Evolutionary conservation across 176 grass and related monocot genomes (phyloP), one percentile per base, ranked within the genome.

Genomic region (Lolium perenne): DNA sequence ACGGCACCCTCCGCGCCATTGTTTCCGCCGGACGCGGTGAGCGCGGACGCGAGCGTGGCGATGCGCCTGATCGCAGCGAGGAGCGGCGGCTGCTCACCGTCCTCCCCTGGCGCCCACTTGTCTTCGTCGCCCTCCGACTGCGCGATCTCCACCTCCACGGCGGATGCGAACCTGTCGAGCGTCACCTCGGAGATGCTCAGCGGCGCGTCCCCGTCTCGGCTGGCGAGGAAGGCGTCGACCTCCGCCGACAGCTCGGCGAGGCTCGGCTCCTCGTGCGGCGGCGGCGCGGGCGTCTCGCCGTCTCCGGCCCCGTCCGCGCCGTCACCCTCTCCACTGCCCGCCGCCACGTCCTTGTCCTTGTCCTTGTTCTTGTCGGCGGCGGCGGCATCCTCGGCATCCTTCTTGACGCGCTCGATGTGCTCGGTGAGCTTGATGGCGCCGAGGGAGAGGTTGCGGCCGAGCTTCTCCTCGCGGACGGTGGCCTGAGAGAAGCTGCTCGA

Each of bases 401-500:
- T 86, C 50, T 86, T 86, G 63, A 18, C 81, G 20, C 82, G 79
- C 17, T 81, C 79, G 1, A n/a, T 79, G 17, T 57, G 53, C 45
- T 77, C 81, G 50, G 64, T 77, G 38, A 98, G 60, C 87, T 90
- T 94, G 78, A 98, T 91, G 86, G 90, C 60, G 68, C 91, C 91
- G 20, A 98, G 89, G 38, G 96, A 98, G 84, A 98, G 91, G 81
- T 95, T 98, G 56, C 96, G 96, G 60, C 91, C 86, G 78, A 86
- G 93, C 83, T 92, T 95, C 70, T 98, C 96, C 64, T 95, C 90
- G 32, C 93, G 90, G 75, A 21, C 16, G 48, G 79, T 81, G 12
- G 81, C 74, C 68, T 90, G 81, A 20, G 94, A 94, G 86, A 98
- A 98, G 80, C 96, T 98, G 89, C 91, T 98, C 9, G 90, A 95